phyloP scores from a whole-genome alignment of 768 basidiomycete species.

The Trametes cingulata region DNA sequence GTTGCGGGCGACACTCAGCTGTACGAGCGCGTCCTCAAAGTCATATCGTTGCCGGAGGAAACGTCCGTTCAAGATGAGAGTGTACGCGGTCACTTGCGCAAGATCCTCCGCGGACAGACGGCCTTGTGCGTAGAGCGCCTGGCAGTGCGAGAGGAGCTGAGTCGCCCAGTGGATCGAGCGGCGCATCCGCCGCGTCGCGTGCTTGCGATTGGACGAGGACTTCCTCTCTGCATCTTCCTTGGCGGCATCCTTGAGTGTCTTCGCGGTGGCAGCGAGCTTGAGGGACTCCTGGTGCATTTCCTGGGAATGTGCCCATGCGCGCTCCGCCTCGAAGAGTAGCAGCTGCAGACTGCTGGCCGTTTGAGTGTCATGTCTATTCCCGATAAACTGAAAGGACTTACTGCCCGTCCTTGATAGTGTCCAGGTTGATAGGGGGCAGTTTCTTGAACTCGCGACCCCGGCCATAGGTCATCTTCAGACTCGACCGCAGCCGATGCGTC shows the following conservation, averaged over 20 bases:
- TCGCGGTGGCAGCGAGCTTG: slow-evolving; percentile 45
- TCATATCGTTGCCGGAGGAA: slow-evolving; percentile 76
- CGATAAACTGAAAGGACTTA: slow-evolving; percentile 40
- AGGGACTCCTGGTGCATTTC: slow-evolving; percentile 60
- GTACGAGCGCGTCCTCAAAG: slow-evolving; percentile 72
- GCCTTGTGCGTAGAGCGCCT: slow-evolving; percentile 54
- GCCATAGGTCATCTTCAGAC: slow-evolving; percentile 83
- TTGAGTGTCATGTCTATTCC: not conserved
- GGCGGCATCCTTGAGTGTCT: slow-evolving; percentile 20
- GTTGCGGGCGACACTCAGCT: slow-evolving; percentile 75
- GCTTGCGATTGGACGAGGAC: slow-evolving; percentile 63
- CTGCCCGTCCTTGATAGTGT: slow-evolving; percentile 85
- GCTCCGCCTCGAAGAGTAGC: slow-evolving; percentile 86
- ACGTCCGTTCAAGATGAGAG: slow-evolving; percentile 79
- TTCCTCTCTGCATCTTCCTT: slow-evolving; percentile 34
- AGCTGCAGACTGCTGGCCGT: slow-evolving; percentile 68
- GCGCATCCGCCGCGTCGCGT: slow-evolving; percentile 77
- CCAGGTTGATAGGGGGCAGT: slow-evolving; percentile 61
- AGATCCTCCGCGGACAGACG: slow-evolving; percentile 59
- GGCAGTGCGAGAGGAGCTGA: slow-evolving; percentile 72
- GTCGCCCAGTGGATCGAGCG: slow-evolving; percentile 79
- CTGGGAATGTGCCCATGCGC: slow-evolving; percentile 90
- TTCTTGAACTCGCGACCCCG: slow-evolving; percentile 92
- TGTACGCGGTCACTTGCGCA: slow-evolving; percentile 75
- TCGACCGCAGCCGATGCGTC: slow-evolving; percentile 83